Conservation (phyloP, 108 stramenopile species). For the Licmophora abbreviata region DNA sequence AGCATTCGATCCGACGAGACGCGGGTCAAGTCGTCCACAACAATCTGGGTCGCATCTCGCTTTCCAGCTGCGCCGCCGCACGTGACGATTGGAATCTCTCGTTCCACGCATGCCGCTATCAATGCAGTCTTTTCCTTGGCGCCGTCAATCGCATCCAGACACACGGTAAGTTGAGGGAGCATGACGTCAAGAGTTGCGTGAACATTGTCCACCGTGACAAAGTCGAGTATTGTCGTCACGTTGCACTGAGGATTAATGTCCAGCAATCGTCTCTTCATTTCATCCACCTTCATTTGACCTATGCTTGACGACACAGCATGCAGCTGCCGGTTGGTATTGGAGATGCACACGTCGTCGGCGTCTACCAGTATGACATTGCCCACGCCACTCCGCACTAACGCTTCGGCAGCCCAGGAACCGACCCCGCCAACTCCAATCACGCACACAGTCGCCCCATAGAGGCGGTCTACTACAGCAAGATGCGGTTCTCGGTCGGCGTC, state of each 20-base stretch:
- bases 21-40: slow-evolving; percentile 52
- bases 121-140: slow-evolving; percentile 59
- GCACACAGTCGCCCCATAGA: slow-evolving; percentile 44
- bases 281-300: slow-evolving; percentile 73
- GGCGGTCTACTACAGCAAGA: slow-evolving; percentile 22
- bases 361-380: slow-evolving; percentile 68
- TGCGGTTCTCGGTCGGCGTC: slow-evolving; percentile 4
- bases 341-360: slow-evolving; percentile 77
- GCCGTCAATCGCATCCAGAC: slow-evolving; percentile 77
- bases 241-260: slow-evolving; percentile 71
- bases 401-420: slow-evolving; percentile 82
- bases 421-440: slow-evolving; percentile 79
- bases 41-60: slow-evolving; percentile 61
- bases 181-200: slow-evolving; percentile 37
- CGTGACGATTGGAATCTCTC: slow-evolving; percentile 61
- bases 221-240: slow-evolving; percentile 60
- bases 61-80: slow-evolving; percentile 82
- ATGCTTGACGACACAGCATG: slow-evolving; percentile 53
- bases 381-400: slow-evolving; percentile 70
- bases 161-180: slow-evolving; percentile 30
- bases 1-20: slow-evolving; percentile 53
- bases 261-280: slow-evolving; percentile 43
- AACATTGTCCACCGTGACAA: slow-evolving; percentile 60
- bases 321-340: slow-evolving; percentile 81
- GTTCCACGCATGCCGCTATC: slow-evolving; percentile 47